Base-by-base conservation (phyloP, 1,284 basidiomycete genomes). In the Trametes hirsuta region DNA sequence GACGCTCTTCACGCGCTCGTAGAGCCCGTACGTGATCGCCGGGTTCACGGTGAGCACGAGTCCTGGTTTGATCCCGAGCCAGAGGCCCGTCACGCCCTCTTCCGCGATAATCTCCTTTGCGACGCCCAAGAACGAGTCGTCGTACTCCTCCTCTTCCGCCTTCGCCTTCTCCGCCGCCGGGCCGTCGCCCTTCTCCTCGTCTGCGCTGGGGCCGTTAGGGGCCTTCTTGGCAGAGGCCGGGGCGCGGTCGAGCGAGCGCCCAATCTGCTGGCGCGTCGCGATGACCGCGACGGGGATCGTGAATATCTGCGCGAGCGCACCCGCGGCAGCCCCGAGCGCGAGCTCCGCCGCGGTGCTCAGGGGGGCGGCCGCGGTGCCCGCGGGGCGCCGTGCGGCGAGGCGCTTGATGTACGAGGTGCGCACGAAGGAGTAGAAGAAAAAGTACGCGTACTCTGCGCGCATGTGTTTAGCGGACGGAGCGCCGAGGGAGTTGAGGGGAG, bases 261-360 rank as follows among this genome's bases (percentile, higher is more conserved):
- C 91, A 52, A 97, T 84, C 78, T 99, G 97, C 77, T 99, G 97
- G 24, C 97, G 87, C 1, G 97, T 99, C 12, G 97, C 97, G 71
- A 99, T 97, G 57, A 99, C 96, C 21, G 94, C 88, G 21, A 99
- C 96, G 30, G 97, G 97, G 69, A 99, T 98, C 30, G 97, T 99
- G 79, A 98, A 99, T 65, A 99, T 90, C 75, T 99, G 97, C 5
- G 96, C 96, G 40, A 99, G 84, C 0, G 90, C 96, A 15, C 96
- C 97, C 0, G 97, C 97, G 6, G 93, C 71, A 0, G 97, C 97
- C 24, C 97, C 97, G 18, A 99, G 81, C 10, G 91, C 73, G 8
- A 99, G 84, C 74, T 98, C 95, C 47, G 90, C 86, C 2, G 85
- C 85, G 2, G 94, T 95, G 4, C 89, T 91, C 14, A 95, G 80